These are phyloP conservation scores for Hysterium pulicare DNA, from an alignment of 2,329 filamentous ascomycete species.

Conservation along the genomic window DNA sequence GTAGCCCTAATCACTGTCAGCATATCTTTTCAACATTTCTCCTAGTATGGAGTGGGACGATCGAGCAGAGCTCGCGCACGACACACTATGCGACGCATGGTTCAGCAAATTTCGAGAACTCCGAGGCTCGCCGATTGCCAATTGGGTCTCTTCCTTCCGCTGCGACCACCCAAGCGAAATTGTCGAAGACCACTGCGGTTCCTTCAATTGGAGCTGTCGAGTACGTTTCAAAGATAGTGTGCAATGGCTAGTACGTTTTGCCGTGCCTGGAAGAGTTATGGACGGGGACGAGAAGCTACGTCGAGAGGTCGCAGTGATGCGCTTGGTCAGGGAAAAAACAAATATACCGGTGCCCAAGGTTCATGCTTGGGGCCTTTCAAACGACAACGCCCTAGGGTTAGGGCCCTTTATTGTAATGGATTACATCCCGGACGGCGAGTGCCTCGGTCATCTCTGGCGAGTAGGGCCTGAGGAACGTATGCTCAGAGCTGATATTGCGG, in stretches of 20 bases:
- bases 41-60: conserved; percentile 6
- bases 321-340: conserved; percentile 9
- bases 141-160: conserved; percentile 5
- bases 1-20: background rate
- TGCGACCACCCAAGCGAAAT: conserved; percentile 4
- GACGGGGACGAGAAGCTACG: conserved; percentile 10
- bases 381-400: conserved; percentile 7
- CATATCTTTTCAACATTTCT: conserved; percentile 2
- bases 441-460: conserved; percentile 8
- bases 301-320: conserved; percentile 10
- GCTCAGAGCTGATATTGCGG: conserved; percentile 7
- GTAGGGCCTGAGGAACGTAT: conserved; percentile 1
- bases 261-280: conserved; percentile 10
- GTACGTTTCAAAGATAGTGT: conserved; percentile 7
- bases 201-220: conserved; percentile 9
- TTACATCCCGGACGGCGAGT: conserved; percentile 7
- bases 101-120: conserved; percentile 1
- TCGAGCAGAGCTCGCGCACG: conserved; percentile 1
- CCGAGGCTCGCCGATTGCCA: conserved; percentile 3
- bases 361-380: conserved; percentile 9
- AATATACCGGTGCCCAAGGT: conserved; percentile 11
- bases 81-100: background rate
- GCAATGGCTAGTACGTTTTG: conserved; percentile 9
- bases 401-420: conserved; percentile 13
- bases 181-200: conserved; percentile 7